Evolutionary conservation across 306 rosid genomes (phyloP), one percentile per base, ranked within the genome.

Genomic region (Rosa multiflora): DNA sequence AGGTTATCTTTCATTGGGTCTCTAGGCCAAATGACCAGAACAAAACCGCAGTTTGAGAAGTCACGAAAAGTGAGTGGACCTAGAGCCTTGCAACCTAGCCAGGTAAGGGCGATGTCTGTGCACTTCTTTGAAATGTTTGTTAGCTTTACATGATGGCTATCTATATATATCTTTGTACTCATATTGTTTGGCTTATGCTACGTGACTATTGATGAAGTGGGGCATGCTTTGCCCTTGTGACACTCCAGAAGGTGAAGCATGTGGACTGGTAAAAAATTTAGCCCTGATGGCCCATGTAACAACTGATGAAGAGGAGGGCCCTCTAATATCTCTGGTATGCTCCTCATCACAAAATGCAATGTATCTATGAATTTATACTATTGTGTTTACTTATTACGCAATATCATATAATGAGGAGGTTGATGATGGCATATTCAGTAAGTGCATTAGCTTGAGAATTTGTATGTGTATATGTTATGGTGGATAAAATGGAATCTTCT

Each of bases 191-290:
- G 59, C 44, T 29, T 80, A 11, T 48, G 48, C 32, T 21, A 10
- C 26, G 32, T 68, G 51, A 42, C 32, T 14, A 17, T 67, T 39
- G 32, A 67, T 80, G 76, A 53, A 94, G 97, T 94, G 99, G 99
- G 99, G 99, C 68, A 94, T 94, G 99, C 99, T 92, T 77, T 94
- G 99, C 83, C 99, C 99, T 23, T 94, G 99, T 70, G 99, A 94
- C 84, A 94, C 99, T 81, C 99, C 99, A 49, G 99, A 94, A 84
- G 99, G 99, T 51, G 99, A 92, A 84, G 80, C 91, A 67, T 92
- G 97, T 86, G 99, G 99, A 79, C 92, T 94, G 47, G 97, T 94
- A 32, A 94, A 94, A 88, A 92, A 92, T 80, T 84, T 92, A 88
- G 97, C 99, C 75, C 81, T 94, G 83, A 92, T 94, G 99, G 90